Conservation (phyloP, 192 early-diverging fungal genomes). For the Hyaloraphidium curvatum region DNA sequence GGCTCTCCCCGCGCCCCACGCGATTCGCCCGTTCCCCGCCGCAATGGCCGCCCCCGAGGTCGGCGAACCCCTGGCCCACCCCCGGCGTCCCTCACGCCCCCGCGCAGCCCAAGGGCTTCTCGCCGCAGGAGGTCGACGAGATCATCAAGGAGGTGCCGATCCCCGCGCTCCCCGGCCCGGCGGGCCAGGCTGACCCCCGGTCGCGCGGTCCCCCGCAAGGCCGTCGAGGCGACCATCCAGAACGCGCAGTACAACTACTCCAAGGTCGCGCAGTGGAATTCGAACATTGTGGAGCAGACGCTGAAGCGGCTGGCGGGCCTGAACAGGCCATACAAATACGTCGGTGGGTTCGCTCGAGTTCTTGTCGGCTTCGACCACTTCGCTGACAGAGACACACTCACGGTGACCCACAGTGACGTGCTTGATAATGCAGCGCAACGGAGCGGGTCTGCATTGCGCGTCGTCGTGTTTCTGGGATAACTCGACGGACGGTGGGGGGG, state of each 20-base stretch:
- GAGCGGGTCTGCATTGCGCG: constrained; percentile 54
- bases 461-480: constrained; percentile 61
- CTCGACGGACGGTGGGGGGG: constrained; percentile 36
- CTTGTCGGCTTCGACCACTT: background rate
- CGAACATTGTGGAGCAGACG: constrained; percentile 40
- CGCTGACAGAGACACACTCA: background rate
- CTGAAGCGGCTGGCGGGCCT: constrained; percentile 43
- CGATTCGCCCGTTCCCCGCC: no score
- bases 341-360: constrained; percentile 26
- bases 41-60: no score
- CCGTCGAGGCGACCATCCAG: constrained; percentile 37
- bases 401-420: constrained; percentile 33
- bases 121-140: constrained; percentile 39
- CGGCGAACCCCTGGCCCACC: no score
- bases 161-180: background rate
- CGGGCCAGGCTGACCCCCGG: background rate
- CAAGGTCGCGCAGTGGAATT: constrained; percentile 59
- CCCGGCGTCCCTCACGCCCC: no score
- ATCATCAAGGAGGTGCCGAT: constrained; percentile 36
- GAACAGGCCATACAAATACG: constrained; percentile 60
- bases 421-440: constrained; percentile 67
- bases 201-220: constrained; percentile 19
- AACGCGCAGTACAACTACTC: constrained; percentile 51
- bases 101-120: no score
- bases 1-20: no score